Percentiles rank a stretch among this genome's conserved stretches.
Conservation (phyloP, 2,329 filamentous ascomycete species). For the Paraphoma chrysanthemicola region DNA sequence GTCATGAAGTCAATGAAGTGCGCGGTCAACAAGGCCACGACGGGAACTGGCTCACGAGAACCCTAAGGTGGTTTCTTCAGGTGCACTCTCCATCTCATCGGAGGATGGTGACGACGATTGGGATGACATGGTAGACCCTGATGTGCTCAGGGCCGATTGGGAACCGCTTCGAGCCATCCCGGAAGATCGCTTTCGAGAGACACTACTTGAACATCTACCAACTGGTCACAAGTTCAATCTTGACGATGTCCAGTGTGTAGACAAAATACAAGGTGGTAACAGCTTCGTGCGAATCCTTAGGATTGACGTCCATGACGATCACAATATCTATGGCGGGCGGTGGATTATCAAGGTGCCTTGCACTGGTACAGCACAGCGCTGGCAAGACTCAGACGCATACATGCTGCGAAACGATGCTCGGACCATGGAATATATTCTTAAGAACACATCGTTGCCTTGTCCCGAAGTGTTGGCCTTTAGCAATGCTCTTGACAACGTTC, state of each 20-base stretch:
- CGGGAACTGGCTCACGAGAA: not conserved
- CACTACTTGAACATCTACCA: not conserved
- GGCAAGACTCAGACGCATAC: constrained; percentile 9
- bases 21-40: too few relatives aligned
- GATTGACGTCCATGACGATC: not conserved
- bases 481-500: constrained; percentile 12
- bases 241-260: constrained; percentile 3
- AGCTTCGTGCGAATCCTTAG: constrained; percentile 1
- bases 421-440: constrained; percentile 10
- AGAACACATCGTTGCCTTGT: constrained; percentile 15
- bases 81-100: not conserved
- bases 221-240: constrained; percentile 17
- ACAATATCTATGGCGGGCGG: not conserved
- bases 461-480: constrained; percentile 20
- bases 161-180: not conserved
- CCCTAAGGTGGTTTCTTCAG: not conserved
- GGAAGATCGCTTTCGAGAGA: not conserved
- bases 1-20: too few relatives aligned
- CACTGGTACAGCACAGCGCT: constrained; percentile 9
- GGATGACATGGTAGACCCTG: not conserved
- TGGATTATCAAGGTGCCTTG: constrained; percentile 11
- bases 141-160: constrained; percentile 1
- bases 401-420: constrained; percentile 10
- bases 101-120: not conserved
- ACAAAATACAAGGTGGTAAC: not conserved